Evolutionary conservation across 2,329 filamentous ascomycete species (phyloP).

Genomic region (Epichloe baconii): DNA sequence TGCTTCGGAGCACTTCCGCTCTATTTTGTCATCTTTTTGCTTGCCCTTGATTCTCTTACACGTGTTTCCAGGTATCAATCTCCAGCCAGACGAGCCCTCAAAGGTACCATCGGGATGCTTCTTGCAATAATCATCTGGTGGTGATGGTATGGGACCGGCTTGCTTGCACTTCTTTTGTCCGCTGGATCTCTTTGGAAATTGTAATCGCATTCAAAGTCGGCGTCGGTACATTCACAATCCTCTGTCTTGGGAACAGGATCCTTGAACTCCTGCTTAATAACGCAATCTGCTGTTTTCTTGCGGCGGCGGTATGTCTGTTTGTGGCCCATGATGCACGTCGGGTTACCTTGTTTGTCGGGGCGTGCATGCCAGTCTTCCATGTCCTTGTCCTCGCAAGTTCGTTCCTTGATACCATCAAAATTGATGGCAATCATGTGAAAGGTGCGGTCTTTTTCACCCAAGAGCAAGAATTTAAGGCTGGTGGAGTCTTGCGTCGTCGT

Average conservation of each 20-base stretch:
- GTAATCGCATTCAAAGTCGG: constrained; percentile 94
- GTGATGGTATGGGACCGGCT: constrained; percentile 47
- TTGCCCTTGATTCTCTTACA: constrained; percentile 49
- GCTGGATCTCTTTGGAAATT: constrained; percentile 60
- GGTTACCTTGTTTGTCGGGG: constrained; percentile 63
- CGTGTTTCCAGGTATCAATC: constrained; percentile 73
- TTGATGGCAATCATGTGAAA: constrained; percentile 65
- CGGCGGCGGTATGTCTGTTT: constrained; percentile 76
- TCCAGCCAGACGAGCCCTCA: constrained; percentile 78
- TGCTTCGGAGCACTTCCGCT: constrained; percentile 60
- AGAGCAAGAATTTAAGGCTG: constrained; percentile 76
- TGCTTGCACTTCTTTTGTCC: constrained; percentile 55
- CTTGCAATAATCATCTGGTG: constrained; percentile 66
- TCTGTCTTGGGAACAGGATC: constrained; percentile 58
- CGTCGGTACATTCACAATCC: constrained; percentile 66
- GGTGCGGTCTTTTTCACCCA: constrained; percentile 45
- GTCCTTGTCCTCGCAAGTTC: constrained; percentile 63
- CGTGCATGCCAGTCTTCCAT: constrained; percentile 85
- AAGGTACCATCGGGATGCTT: constrained; percentile 54
- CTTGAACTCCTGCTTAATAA: constrained; percentile 74
- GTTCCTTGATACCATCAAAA: constrained; percentile 69
- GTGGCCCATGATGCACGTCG: constrained; percentile 91
- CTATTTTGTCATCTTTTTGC: constrained; percentile 58
- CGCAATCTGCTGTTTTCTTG: constrained; percentile 80
- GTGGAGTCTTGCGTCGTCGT: constrained; percentile 90